Evolutionary conservation across 805 yeast species (phyloP).

Genomic region (Sugiyamaella smithiae): DNA sequence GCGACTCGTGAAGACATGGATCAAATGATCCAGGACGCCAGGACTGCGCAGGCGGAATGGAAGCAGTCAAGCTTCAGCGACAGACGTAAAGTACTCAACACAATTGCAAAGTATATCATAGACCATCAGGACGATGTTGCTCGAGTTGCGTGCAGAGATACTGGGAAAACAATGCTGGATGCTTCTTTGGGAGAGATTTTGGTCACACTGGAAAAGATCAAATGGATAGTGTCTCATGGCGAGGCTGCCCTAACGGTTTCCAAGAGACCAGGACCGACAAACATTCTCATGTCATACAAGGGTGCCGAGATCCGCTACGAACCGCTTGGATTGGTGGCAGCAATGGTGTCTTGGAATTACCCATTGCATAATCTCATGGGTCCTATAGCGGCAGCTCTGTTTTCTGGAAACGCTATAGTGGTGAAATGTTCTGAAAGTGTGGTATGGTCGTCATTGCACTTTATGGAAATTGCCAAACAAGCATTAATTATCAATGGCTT

Average conservation of each 20-base stretch:
- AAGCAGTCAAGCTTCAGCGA: constrained; percentile 54
- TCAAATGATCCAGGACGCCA: constrained; percentile 50
- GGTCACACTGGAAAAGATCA: constrained; percentile 89
- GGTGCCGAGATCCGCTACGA: constrained; percentile 92
- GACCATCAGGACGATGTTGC: constrained; percentile 85
- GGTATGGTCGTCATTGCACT: constrained; percentile 88
- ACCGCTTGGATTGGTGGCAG: constrained; percentile 86
- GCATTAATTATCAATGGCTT: constrained; percentile 72
- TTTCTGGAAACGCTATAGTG: constrained; percentile 88
- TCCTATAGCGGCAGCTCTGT: constrained; percentile 83
- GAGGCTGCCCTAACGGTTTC: constrained; percentile 67
- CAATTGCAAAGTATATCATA: constrained; percentile 67
- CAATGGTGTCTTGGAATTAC: constrained; percentile 95
- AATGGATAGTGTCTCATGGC: constrained; percentile 87
- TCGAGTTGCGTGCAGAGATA: constrained; percentile 90
- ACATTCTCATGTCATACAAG: constrained; percentile 81
- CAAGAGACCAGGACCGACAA: constrained; percentile 82
- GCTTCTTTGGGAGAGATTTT: constrained; percentile 89
- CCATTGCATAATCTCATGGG: constrained; percentile 95
- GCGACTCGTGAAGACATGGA: constrained; percentile 72
- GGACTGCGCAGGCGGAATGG: constrained; percentile 54
- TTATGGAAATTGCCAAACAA: constrained; percentile 63
- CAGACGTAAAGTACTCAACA: constrained; percentile 66
- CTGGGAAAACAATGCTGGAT: constrained; percentile 94
- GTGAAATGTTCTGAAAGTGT: constrained; percentile 96